phyloP scores from a whole-genome alignment of 768 basidiomycete species.

The Boletus patriciae region DNA sequence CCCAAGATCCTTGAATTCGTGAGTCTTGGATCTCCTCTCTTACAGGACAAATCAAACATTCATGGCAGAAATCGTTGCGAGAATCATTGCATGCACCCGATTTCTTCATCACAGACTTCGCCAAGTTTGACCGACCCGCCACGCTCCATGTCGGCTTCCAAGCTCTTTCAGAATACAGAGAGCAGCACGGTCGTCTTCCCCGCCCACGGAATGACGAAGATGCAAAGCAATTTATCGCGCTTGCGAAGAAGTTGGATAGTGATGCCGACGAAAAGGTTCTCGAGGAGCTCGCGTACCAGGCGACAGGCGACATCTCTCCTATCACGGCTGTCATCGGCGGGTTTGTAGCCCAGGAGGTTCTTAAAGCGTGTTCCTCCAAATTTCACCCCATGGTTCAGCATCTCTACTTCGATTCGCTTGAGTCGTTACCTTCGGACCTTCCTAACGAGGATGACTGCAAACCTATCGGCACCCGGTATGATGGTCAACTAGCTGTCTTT shows the following conservation, averaged over 20 bases:
- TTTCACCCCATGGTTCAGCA: constrained; percentile 96
- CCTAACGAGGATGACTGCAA: constrained; percentile 84
- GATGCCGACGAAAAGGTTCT: constrained; percentile 82
- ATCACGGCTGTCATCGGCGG: constrained; percentile 93
- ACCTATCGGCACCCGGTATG: constrained; percentile 82
- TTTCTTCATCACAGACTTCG: constrained; percentile 92
- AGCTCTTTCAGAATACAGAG: constrained; percentile 78
- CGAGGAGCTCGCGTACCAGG: constrained; percentile 87
- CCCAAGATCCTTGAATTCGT: constrained; percentile 95
- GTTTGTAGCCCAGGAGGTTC: constrained; percentile 95
- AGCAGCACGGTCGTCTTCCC: constrained; percentile 67
- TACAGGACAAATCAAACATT: not conserved
- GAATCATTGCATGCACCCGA: constrained; percentile 84
- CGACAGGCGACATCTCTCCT: constrained; percentile 86
- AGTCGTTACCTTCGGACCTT: constrained; percentile 76
- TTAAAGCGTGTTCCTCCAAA: constrained; percentile 96
- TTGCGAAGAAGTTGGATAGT: constrained; percentile 76
- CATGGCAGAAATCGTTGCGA: constrained; percentile 81
- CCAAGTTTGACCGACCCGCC: constrained; percentile 91
- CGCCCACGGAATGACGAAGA: constrained; percentile 81
- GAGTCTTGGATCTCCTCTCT: constrained; percentile 34
- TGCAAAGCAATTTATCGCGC: constrained; percentile 63
- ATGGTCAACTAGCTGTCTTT: constrained; percentile 94
- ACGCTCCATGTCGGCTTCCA: constrained; percentile 94
- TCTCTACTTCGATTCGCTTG: constrained; percentile 96